A percentile compares a stretch with the other conserved stretches of the same genome.
Evolutionary conservation across 2,329 filamentous ascomycete species (phyloP).

Genomic region (Talaromyces amestolkiae): DNA sequence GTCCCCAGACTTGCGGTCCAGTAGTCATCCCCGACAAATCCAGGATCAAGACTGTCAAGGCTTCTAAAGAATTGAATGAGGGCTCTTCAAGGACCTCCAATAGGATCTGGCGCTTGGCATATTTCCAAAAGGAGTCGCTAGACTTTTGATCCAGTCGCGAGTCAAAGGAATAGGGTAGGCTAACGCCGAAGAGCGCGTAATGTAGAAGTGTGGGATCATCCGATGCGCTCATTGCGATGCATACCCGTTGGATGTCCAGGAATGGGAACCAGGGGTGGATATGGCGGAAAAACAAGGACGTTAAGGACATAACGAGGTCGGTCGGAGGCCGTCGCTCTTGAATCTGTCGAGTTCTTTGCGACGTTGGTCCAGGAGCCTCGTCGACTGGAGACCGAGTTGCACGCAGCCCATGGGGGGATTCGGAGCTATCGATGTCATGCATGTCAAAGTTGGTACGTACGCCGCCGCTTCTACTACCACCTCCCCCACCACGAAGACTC

Average conservation of each 20-base stretch:
- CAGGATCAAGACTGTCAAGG: background rate
- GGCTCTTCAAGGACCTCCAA: background rate
- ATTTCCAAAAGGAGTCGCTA: background rate
- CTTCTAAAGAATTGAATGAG: background rate
- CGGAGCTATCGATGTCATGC: background rate
- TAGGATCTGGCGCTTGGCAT: background rate
- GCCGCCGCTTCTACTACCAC: too few relatives aligned
- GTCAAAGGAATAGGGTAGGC: background rate
- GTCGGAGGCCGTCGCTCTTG: background rate
- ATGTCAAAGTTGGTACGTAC: background rate
- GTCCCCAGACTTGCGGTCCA: background rate
- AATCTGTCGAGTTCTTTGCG: background rate
- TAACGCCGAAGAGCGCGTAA: background rate
- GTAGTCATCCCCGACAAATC: background rate
- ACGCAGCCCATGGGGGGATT: background rate
- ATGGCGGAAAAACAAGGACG: background rate
- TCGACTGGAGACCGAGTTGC: background rate
- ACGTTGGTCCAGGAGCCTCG: background rate
- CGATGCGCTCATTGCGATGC: background rate
- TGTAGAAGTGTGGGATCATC: background rate
- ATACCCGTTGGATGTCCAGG: background rate
- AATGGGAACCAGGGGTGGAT: background rate
- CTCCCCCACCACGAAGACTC: background rate
- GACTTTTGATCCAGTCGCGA: background rate
- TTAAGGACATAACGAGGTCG: background rate